A percentile compares a stretch with the other conserved stretches of the same genome.
Evolutionary conservation across 2,329 filamentous ascomycete genomes (phyloP).

Genomic region (Lachnellula arida): DNA sequence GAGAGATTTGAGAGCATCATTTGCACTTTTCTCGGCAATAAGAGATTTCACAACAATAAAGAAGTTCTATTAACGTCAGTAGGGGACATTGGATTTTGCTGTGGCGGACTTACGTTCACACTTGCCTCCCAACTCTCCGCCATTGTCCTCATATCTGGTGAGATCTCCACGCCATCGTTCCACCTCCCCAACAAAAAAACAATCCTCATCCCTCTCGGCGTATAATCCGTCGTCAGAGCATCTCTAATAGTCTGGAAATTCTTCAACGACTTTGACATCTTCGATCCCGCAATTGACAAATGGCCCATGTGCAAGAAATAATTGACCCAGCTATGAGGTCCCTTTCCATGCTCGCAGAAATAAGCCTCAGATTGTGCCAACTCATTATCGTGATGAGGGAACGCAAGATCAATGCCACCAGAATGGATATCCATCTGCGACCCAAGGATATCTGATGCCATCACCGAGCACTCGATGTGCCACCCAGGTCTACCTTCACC

Average conservation of each 20-base stretch:
- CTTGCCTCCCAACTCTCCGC: conserved; percentile 77
- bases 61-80: conserved; percentile 45
- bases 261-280: conserved; percentile 95
- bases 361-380: conserved; percentile 88
- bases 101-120: conserved; percentile 51
- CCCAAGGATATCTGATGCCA: conserved; percentile 87
- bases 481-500: conserved; percentile 84
- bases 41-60: conserved; percentile 54
- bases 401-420: conserved; percentile 84
- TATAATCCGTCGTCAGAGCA: conserved; percentile 67
- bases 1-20: conserved; percentile 25
- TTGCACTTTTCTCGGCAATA: conserved; percentile 39
- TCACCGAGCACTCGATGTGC: conserved; percentile 96
- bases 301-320: conserved; percentile 97
- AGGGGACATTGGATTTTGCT: neutral
- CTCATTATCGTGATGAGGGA: conserved; percentile 92
- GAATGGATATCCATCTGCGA: conserved; percentile 87
- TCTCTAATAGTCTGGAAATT: conserved; percentile 94
- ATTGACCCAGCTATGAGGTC: conserved; percentile 76
- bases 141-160: conserved; percentile 70
- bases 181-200: conserved; percentile 85
- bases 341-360: conserved; percentile 43
- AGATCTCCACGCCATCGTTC: conserved; percentile 90
- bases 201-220: conserved; percentile 72
- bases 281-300: conserved; percentile 79